A percentile compares a stretch with the other conserved stretches of the same genome.
Conservation (phyloP, 495 filamentous ascomycete species). For the Hypoxylon trugodes region DNA sequence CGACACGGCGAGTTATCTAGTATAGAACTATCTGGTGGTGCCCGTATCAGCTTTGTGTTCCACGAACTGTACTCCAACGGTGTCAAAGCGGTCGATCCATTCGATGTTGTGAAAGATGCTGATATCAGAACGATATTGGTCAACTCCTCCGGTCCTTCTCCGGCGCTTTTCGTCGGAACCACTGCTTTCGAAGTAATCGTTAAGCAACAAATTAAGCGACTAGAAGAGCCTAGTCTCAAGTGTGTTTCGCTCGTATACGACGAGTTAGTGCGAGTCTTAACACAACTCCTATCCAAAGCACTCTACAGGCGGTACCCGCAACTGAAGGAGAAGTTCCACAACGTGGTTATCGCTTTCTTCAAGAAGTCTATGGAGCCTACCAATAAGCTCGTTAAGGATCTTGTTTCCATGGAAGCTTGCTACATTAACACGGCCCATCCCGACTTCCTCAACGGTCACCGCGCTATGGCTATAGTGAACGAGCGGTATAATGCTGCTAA, state of each 20-base stretch:
- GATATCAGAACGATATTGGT: conserved; percentile 97
- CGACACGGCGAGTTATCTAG: conserved; percentile 96
- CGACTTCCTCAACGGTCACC: conserved; percentile 96
- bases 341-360: conserved; percentile 94
- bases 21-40: conserved; percentile 93
- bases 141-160: conserved; percentile 98
- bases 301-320: conserved; percentile 90
- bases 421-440: conserved; percentile 99
- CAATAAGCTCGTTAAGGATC: conserved; percentile 93
- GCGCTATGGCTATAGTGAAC: conserved; percentile 97
- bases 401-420: conserved; percentile 94
- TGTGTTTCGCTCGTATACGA: conserved; percentile 98
- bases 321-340: conserved; percentile 96
- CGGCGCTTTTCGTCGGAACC: conserved; percentile 96
- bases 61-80: conserved; percentile 98
- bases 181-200: conserved; percentile 98
- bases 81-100: conserved; percentile 97
- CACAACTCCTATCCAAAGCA: conserved; percentile 86
- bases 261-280: conserved; percentile 94
- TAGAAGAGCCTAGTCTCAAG: conserved; percentile 96
- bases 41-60: conserved; percentile 99
- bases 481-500: conserved; percentile 81
- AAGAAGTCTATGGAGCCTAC: conserved; percentile 98
- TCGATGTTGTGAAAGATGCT: conserved; percentile 96
- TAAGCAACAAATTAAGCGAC: conserved; percentile 95